Base-by-base conservation (phyloP, 768 basidiomycete genomes). In the Polyporus arcularius region DNA sequence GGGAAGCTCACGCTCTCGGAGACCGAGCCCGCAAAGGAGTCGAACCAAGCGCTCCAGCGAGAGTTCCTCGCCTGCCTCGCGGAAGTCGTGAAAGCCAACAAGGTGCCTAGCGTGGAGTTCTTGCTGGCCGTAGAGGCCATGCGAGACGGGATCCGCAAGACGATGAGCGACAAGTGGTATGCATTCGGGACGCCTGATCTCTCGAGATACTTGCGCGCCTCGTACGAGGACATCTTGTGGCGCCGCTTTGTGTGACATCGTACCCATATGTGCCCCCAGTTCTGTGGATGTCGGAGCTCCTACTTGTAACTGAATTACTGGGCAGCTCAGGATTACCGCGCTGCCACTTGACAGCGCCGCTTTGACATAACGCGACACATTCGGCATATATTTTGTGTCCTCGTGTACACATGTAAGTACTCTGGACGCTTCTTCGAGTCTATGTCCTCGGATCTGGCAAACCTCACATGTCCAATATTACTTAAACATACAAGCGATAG, bases 61-160 rank as follows among this genome's bases (percentile, higher is more conserved):
- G 57, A 58, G 49, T 58, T 58, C 41, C 57, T 58, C 57, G 57
- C 57, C 6, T 58, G 57, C 41, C 49, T 58, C n/a, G 49, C 49
- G 15, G 57, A 58, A 40, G 41, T 58, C 26, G 57, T 58, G 12
- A 31, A 16, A 15, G 48, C 48, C 15, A 58, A 58, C 41, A 58
- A 58, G 31, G 49, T 58, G 18, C 48, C 57, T 3, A 58, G 57
- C 41, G 15, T 30, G 2, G 57, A 58, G 15, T 58, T 58, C 49
- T 38, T 58, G 6, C 40, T 16, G 3, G 49, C 57, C 3, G 45
- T 43, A 8, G 57, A 51, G 28, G 40, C 49, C 15, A 51, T 52
- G 39, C 38, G 26, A 6, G 48, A 51, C 7, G 57, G 57, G 11
- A 51, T 58, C 40, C 57, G 57, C 4, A 14, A 11, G 10, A 58